Conservation (phyloP, 495 filamentous ascomycete species). For the Aspergillus campestris region DNA sequence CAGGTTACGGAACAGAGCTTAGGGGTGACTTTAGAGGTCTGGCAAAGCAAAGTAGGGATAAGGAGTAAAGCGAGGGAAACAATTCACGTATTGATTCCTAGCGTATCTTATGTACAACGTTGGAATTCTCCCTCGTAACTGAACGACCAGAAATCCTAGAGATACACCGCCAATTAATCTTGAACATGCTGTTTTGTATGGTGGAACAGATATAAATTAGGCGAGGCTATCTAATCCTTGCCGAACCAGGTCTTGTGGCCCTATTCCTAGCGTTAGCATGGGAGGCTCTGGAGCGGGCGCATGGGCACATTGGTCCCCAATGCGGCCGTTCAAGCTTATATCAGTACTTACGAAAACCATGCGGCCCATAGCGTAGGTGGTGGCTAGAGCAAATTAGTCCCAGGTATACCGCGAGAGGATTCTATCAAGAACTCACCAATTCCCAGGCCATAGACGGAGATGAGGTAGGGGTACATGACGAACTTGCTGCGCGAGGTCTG, state of each 20-base stretch:
- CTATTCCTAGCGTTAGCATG: slow-evolving; percentile 28
- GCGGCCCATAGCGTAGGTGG: slow-evolving; percentile 51
- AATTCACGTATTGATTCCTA: slow-evolving; percentile 28
- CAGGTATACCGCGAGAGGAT: slow-evolving; percentile 16
- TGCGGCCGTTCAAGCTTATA: background rate
- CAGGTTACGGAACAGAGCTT: too few relatives aligned
- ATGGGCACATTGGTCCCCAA: too few relatives aligned
- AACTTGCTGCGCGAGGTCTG: slow-evolving; percentile 56
- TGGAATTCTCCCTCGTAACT: slow-evolving; percentile 26
- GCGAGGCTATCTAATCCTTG: slow-evolving; percentile 44
- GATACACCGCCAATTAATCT: slow-evolving; percentile 31
- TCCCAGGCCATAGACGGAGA: slow-evolving; percentile 54
- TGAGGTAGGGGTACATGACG: slow-evolving; percentile 67
- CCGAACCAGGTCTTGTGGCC: slow-evolving; percentile 88
- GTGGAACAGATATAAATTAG: slow-evolving; percentile 6
- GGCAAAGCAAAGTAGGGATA: background rate
- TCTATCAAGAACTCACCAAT: slow-evolving; percentile 39
- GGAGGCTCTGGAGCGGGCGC: background rate
- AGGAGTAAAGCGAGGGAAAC: slow-evolving; percentile 14
- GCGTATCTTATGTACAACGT: slow-evolving; percentile 41
- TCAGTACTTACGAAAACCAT: slow-evolving; percentile 44
- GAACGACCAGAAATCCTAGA: slow-evolving; percentile 27
- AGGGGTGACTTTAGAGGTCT: background rate
- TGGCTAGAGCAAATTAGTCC: slow-evolving; percentile 18
- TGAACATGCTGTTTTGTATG: slow-evolving; percentile 9